Percentiles rank a stretch among this genome's conserved stretches.
These are phyloP conservation scores for Fusarium dimerum DNA, from an alignment of 2,329 filamentous ascomycete genomes.

Conservation along the genomic window DNA sequence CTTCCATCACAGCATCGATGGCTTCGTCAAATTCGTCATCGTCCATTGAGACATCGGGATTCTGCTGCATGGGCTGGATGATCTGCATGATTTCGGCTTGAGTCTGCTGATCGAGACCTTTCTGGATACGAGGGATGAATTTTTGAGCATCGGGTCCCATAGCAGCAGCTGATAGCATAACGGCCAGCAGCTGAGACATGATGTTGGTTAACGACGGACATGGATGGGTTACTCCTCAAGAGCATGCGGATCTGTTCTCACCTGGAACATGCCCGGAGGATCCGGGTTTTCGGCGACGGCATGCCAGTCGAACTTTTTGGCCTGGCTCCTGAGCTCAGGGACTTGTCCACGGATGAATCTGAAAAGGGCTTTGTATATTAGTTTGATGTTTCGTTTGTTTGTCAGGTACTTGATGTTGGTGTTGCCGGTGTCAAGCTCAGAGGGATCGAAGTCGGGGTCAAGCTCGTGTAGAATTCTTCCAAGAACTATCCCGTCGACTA, in stretches of 20 bases:
- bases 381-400: conserved; percentile 54
- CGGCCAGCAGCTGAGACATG: conserved; percentile 57
- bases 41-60: conserved; percentile 37
- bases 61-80: conserved; percentile 43
- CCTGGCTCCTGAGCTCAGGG: conserved; percentile 52
- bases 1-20: conserved; percentile 42
- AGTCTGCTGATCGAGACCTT: conserved; percentile 42
- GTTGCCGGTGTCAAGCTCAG: conserved; percentile 51
- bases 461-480: conserved; percentile 59
- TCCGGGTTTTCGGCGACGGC: conserved; percentile 59
- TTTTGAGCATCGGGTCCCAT: conserved; percentile 57
- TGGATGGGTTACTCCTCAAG: not conserved
- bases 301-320: conserved; percentile 57
- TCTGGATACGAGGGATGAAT: conserved; percentile 52
- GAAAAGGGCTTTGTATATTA: conserved; percentile 55
- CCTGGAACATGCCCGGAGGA: conserved; percentile 55
- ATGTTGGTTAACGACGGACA: conserved; percentile 6
- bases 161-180: conserved; percentile 62
- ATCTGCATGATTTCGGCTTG: conserved; percentile 49
- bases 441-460: conserved; percentile 56
- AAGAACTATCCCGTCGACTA: conserved; percentile 55
- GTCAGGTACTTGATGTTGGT: conserved; percentile 46
- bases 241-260: conserved; percentile 29
- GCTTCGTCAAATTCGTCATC: conserved; percentile 43
- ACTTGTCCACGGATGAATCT: conserved; percentile 57